These are phyloP conservation scores for Hemerocallis citrina DNA, from an alignment of 106 monocot genomes.

Conservation along the genomic window DNA sequence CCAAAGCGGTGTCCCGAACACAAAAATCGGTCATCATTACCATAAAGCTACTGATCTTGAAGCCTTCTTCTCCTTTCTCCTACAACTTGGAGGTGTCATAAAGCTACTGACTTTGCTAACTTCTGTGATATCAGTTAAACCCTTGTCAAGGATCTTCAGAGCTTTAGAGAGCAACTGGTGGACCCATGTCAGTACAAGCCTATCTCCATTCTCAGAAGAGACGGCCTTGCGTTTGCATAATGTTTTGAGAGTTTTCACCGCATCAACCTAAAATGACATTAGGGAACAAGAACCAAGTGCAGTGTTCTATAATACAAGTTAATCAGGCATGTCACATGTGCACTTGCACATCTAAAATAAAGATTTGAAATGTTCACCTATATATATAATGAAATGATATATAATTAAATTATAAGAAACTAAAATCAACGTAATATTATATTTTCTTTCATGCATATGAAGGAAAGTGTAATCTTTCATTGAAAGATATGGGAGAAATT, in stretches of 20 bases:
- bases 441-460: too few species aligned
- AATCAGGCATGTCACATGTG: too few species aligned
- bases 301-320: neutral
- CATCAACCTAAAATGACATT: constrained; percentile 60
- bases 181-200: constrained; percentile 73
- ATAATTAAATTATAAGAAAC: too few species aligned
- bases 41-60: constrained; percentile 77
- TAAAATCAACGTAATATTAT: too few species aligned
- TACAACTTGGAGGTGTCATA: constrained; percentile 19
- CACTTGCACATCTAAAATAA: too few species aligned
- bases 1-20: constrained; percentile 90
- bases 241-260: constrained; percentile 79
- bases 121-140: constrained; percentile 45
- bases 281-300: neutral
- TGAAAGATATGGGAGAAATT: too few species aligned
- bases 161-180: constrained; percentile 51
- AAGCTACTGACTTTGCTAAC: constrained; percentile 20
- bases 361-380: neutral
- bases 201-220: constrained; percentile 45
- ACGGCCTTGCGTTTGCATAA: constrained; percentile 81
- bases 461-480: too few species aligned
- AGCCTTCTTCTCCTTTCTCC: constrained; percentile 43
- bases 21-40: constrained; percentile 92
- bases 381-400: neutral
- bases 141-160: constrained; percentile 41